phyloP scores from a whole-genome alignment of 768 basidiomycete genomes.

The Lactifluus subvellereus region DNA sequence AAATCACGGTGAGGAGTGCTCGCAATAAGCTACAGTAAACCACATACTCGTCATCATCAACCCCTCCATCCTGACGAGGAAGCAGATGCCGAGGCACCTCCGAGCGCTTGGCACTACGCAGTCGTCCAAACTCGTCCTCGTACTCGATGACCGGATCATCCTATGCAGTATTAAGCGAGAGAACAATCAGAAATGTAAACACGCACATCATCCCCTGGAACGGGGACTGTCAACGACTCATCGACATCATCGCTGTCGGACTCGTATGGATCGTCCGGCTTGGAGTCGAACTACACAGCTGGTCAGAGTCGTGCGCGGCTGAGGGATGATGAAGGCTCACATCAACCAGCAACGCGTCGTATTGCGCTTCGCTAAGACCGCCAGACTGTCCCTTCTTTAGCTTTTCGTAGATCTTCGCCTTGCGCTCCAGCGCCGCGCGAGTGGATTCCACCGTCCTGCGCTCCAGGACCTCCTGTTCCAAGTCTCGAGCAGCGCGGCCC shows the following conservation, averaged over 20 bases:
- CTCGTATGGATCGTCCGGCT: conserved; percentile 47
- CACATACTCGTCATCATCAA: conserved; percentile 31
- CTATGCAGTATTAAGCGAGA: conserved; percentile 30
- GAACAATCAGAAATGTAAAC: conserved; percentile 1
- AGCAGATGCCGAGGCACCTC: conserved; percentile 70
- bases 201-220: conserved; percentile 39
- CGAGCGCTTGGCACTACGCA: conserved; percentile 60
- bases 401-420: conserved; percentile 77
- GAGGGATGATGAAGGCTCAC: conserved; percentile 39
- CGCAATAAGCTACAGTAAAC: background rate
- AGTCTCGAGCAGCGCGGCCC: conserved; percentile 56
- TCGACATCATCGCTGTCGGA: conserved; percentile 74
- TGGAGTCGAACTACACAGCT: conserved; percentile 56
- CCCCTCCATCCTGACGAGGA: conserved; percentile 24
- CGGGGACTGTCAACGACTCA: conserved; percentile 65
- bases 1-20: background rate
- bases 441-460: conserved; percentile 68
- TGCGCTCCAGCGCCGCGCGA: conserved; percentile 64
- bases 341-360: conserved; percentile 66
- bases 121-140: conserved; percentile 82
- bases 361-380: conserved; percentile 70
- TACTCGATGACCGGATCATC: conserved; percentile 80
- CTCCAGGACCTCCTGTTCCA: conserved; percentile 64
- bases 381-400: conserved; percentile 71
- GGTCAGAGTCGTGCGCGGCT: conserved; percentile 1